These are phyloP conservation scores for Cystobasidium onofrii DNA, from an alignment of 768 basidiomycete genomes.

Conservation along the genomic window DNA sequence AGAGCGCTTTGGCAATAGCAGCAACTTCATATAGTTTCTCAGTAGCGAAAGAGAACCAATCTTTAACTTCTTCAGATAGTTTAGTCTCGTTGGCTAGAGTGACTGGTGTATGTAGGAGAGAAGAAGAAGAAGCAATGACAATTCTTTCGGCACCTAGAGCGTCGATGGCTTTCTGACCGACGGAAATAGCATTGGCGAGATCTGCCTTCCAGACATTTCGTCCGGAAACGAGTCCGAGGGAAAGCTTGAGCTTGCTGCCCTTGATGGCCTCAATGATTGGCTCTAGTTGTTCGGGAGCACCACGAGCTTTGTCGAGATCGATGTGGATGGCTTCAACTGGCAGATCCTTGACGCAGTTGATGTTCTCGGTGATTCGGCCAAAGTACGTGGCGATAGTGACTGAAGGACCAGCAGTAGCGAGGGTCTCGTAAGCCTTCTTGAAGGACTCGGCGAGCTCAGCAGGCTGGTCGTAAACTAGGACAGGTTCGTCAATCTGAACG, in stretches of 20 bases:
- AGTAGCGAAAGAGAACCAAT: conserved; percentile 97
- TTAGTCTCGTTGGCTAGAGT: conserved; percentile 87
- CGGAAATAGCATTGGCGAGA: conserved; percentile 69
- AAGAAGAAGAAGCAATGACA: conserved; percentile 90
- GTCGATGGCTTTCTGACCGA: conserved; percentile 73
- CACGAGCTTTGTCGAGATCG: conserved; percentile 67
- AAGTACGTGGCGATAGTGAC: conserved; percentile 95
- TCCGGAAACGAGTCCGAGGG: conserved; percentile 91
- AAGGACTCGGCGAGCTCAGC: conserved; percentile 69
- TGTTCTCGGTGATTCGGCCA: conserved; percentile 84
- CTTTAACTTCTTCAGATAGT: conserved; percentile 76
- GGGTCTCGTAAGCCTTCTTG: conserved; percentile 67
- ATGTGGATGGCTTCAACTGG: conserved; percentile 91
- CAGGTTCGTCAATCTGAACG: conserved; percentile 94
- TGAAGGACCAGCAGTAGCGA: conserved; percentile 60
- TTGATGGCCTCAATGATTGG: conserved; percentile 73
- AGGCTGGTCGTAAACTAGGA: conserved; percentile 84
- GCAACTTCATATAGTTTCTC: conserved; percentile 93
- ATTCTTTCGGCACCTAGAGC: conserved; percentile 72
- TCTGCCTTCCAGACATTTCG: conserved; percentile 99
- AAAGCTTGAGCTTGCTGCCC: conserved; percentile 68
- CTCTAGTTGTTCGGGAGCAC: conserved; percentile 76
- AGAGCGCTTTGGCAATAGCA: conserved; percentile 71
- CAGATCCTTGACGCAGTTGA: conserved; percentile 80
- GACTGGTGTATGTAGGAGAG: conserved; percentile 95